These are phyloP conservation scores for Aspergillus awamori DNA, from an alignment of 2,329 filamentous ascomycete species.

Conservation along the genomic window DNA sequence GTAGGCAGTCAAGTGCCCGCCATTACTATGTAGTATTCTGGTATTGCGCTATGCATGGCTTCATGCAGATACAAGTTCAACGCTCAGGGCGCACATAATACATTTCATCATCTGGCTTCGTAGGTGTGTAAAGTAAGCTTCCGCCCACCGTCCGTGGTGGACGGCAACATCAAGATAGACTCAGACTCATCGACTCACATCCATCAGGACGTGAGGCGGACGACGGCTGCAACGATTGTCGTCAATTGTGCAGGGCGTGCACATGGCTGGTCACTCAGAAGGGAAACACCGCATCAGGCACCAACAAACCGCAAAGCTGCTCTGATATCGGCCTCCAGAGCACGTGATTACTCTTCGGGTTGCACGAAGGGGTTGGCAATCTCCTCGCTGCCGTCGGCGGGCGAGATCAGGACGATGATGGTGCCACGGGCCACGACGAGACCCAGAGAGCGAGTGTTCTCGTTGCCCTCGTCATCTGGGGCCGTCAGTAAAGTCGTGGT, in stretches of 20 bases:
- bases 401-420: conserved; percentile 87
- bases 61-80: conserved; percentile 1
- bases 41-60: neutral
- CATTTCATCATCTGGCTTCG: conserved; percentile 6
- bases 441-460: conserved; percentile 76
- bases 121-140: neutral
- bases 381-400: conserved; percentile 90
- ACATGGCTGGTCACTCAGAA: neutral
- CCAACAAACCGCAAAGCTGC: too few species aligned
- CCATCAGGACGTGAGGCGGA: neutral
- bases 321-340: too few species aligned
- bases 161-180: neutral
- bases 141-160: neutral
- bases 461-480: conserved; percentile 89
- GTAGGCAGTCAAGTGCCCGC: too few species aligned
- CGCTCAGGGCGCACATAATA: conserved; percentile 5
- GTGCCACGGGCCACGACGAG: conserved; percentile 90
- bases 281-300: neutral
- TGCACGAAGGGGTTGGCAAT: conserved; percentile 92
- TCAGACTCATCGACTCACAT: neutral
- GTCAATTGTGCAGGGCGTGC: neutral
- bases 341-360: conserved; percentile 60
- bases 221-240: neutral
- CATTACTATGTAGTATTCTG: too few species aligned
- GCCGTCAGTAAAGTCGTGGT: conserved; percentile 22